Conservation (phyloP, 768 basidiomycete species). For the Trametes sanguinea region DNA sequence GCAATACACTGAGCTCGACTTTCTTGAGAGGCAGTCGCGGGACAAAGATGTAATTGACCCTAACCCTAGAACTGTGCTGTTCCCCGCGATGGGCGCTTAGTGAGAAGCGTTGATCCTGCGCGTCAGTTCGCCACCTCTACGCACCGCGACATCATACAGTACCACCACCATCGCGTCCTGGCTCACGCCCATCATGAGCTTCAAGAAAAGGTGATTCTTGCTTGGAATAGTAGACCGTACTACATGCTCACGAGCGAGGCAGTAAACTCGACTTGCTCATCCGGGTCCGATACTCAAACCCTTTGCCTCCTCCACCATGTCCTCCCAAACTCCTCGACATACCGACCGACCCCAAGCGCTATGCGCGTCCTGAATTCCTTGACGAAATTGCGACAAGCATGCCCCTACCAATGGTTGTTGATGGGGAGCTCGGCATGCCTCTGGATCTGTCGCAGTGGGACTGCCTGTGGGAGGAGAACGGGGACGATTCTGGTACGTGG, state of each 20-base stretch:
- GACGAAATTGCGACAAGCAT: conserved; percentile 78
- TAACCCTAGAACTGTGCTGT: conserved; percentile 6
- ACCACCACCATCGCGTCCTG: not conserved
- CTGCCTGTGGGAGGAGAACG: conserved; percentile 81
- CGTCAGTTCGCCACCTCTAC: not conserved
- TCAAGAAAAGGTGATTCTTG: conserved; percentile 53
- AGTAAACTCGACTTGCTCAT: conserved; percentile 89
- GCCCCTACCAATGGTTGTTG: conserved; percentile 92
- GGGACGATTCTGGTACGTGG: conserved; percentile 61
- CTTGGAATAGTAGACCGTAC: not conserved
- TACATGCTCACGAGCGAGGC: conserved; percentile 10
- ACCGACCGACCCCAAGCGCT: conserved; percentile 86
- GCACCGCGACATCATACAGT: not conserved
- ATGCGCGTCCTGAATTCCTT: conserved; percentile 84
- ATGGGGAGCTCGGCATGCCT: conserved; percentile 97
- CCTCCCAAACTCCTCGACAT: conserved; percentile 94
- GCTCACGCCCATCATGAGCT: conserved; percentile 42
- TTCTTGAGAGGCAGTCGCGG: not conserved
- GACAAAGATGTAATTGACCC: not conserved
- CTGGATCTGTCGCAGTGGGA: conserved; percentile 84
- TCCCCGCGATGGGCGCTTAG: not conserved
- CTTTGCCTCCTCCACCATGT: conserved; percentile 93
- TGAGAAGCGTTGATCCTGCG: conserved; percentile 1
- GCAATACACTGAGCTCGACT: not conserved
- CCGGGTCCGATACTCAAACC: conserved; percentile 91